Base-by-base conservation (phyloP, 305 asterid species). In the Euphrasia arctica region DNA sequence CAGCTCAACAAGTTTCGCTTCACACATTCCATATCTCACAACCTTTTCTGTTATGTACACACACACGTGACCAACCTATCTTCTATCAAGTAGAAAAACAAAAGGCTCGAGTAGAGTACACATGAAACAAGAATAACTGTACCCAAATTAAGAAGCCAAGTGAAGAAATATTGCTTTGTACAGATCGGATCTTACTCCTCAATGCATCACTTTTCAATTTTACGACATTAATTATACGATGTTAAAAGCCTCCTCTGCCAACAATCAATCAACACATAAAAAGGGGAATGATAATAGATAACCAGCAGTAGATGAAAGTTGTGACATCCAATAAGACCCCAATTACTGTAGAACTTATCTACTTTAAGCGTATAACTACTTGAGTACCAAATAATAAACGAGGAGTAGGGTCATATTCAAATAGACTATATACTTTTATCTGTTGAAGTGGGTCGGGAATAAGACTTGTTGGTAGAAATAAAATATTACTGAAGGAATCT, bases 171-270 rank as follows among this genome's bases (percentile, higher is more conserved):
- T 3, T 32, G 39, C 39, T 32, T 18, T 36, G 42, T 36, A 9
- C 63, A 62, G 73, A 67, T 18, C 14, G 56, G 51, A 63, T 70
- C 58, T 60, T 62, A 41, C 50, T 48, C 56, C 56, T 64, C 55
- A 13, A 28, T 6, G 54, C 31, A 22, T 60, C 56, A 25, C 28
- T 61, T 55, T 55, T 42, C 48, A 32, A 43, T 9, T 71, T 75
- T 29, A 22, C 50, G 39, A 14, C 28, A 50, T 15, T 14, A 36
- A 45, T 63, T 57, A 29, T 64, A 56, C 4, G 79, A 68, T 39
- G 77, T 67, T 9, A 79, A 31, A 73, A 79, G 60, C 72, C 62
- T 71, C 68, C 73, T 79, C 84, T 79, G 84, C 43, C 32, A 58
- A 68, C 64, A 66, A 63, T 63, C 48, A 66, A 71, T 63, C 65